A percentile compares a stretch with the other conserved stretches of the same genome.
These are phyloP conservation scores for Yarrowia sp. DNA, from an alignment of 805 yeast genomes.

Conservation along the genomic window DNA sequence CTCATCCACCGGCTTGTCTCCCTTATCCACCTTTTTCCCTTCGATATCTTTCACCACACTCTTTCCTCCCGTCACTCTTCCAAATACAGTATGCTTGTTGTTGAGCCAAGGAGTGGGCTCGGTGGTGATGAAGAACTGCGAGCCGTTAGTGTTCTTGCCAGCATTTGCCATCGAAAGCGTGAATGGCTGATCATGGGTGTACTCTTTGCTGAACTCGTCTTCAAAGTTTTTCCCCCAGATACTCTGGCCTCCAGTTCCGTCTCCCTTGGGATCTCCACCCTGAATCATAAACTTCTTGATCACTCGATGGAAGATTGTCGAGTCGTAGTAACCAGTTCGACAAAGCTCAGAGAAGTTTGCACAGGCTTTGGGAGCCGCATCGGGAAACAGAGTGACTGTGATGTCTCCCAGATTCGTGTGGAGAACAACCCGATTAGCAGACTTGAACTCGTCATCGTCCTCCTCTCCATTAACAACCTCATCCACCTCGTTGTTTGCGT, in stretches of 20 bases:
- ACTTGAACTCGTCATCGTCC: slow-evolving; percentile 43
- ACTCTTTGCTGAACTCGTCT: slow-evolving; percentile 58
- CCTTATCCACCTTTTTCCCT: slow-evolving; percentile 55
- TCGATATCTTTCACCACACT: slow-evolving; percentile 60
- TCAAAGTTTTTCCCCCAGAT: slow-evolving; percentile 53
- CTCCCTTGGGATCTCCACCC: slow-evolving; percentile 62
- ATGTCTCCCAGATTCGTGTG: slow-evolving; percentile 58
- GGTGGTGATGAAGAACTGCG: slow-evolving; percentile 66
- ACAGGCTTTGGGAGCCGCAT: slow-evolving; percentile 54
- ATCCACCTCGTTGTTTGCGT: slow-evolving; percentile 45
- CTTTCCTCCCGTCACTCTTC: slow-evolving; percentile 59
- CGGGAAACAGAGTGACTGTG: slow-evolving; percentile 50
- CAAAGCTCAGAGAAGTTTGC: slow-evolving; percentile 54
- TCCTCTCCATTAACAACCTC: neutral
- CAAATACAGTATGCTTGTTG: slow-evolving; percentile 66
- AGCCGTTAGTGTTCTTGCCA: slow-evolving; percentile 65
- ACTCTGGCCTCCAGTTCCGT: slow-evolving; percentile 54
- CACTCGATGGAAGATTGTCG: slow-evolving; percentile 51
- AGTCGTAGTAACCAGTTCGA: slow-evolving; percentile 53
- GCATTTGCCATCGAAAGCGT: slow-evolving; percentile 68
- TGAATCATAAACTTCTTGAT: slow-evolving; percentile 66
- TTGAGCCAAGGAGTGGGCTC: slow-evolving; percentile 62
- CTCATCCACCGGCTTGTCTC: slow-evolving; percentile 57
- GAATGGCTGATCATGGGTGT: slow-evolving; percentile 60
- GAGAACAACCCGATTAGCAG: slow-evolving; percentile 44